phyloP scores from a whole-genome alignment of 768 basidiomycete genomes.

The Amyloporia xantha region DNA sequence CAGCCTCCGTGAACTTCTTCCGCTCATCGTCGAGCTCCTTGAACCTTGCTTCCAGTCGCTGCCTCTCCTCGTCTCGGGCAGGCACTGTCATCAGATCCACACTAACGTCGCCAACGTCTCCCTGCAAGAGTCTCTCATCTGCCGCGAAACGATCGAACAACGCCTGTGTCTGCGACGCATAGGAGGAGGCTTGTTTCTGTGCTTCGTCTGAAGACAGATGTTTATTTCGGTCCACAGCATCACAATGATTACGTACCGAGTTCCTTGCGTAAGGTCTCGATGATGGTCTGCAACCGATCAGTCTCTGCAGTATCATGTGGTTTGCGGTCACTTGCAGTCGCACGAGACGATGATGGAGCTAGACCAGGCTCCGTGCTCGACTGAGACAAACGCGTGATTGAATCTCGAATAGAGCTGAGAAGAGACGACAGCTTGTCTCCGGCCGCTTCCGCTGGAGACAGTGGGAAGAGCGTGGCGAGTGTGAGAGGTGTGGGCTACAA shows the following conservation, averaged over 20 bases:
- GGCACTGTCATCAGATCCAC: conserved; percentile 49
- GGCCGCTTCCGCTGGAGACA: conserved; percentile 19
- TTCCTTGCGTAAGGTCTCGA: conserved; percentile 47
- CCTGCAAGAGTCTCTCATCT: conserved; percentile 31
- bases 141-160: conserved; percentile 50
- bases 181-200: conserved; percentile 34
- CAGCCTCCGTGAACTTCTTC: conserved; percentile 55
- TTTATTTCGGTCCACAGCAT: background rate
- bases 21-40: conserved; percentile 61
- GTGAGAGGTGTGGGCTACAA: conserved; percentile 21
- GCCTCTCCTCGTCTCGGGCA: conserved; percentile 45
- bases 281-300: conserved; percentile 41
- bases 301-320: conserved; percentile 29
- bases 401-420: conserved; percentile 20
- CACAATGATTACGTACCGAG: conserved; percentile 38
- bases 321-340: background rate
- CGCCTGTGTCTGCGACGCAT: conserved; percentile 32
- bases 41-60: conserved; percentile 44
- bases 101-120: conserved; percentile 36
- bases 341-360: conserved; percentile 11
- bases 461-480: conserved; percentile 20
- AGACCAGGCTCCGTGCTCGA: conserved; percentile 19
- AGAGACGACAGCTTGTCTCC: conserved; percentile 20
- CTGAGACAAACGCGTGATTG: conserved; percentile 9
- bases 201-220: conserved; percentile 33